phyloP scores from a whole-genome alignment of 345 rosid genomes.

The Euclidium syriacum region DNA sequence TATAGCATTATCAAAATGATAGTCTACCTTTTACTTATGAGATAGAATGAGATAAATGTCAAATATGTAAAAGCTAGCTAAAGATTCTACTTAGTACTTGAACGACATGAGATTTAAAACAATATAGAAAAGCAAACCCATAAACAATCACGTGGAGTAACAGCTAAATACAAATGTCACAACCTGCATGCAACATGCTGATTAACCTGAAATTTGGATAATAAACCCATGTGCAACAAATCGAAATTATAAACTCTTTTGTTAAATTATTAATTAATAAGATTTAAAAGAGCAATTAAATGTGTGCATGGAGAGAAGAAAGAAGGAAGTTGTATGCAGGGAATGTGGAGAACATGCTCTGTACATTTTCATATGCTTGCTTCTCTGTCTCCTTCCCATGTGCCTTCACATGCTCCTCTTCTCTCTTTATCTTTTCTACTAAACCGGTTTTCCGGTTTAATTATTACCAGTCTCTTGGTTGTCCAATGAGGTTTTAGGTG shows the following conservation, averaged over 20 bases:
- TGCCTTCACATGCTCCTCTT: constrained; percentile 27
- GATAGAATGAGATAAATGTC: too few species aligned
- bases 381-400: constrained; percentile 27
- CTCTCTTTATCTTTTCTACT: neutral
- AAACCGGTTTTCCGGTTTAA: constrained; percentile 14
- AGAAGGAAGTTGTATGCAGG: constrained; percentile 29
- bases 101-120: too few species aligned
- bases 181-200: too few species aligned
- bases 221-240: constrained; percentile 25
- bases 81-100: neutral
- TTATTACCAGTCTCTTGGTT: neutral
- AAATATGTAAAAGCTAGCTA: neutral
- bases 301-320: too few species aligned
- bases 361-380: constrained; percentile 22
- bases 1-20: too few species aligned
- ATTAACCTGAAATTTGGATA: constrained; percentile 16
- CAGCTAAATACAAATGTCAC: too few species aligned
- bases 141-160: constrained; percentile 23
- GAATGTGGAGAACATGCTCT: constrained; percentile 34
- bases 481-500: constrained; percentile 6
- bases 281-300: neutral
- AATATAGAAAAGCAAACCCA: constrained; percentile 1
- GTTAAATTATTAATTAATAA: neutral
- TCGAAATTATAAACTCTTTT: constrained; percentile 11
- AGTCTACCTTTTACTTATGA: too few species aligned